phyloP scores from a whole-genome alignment of 768 basidiomycete genomes.

The Roridomyces roridus region DNA sequence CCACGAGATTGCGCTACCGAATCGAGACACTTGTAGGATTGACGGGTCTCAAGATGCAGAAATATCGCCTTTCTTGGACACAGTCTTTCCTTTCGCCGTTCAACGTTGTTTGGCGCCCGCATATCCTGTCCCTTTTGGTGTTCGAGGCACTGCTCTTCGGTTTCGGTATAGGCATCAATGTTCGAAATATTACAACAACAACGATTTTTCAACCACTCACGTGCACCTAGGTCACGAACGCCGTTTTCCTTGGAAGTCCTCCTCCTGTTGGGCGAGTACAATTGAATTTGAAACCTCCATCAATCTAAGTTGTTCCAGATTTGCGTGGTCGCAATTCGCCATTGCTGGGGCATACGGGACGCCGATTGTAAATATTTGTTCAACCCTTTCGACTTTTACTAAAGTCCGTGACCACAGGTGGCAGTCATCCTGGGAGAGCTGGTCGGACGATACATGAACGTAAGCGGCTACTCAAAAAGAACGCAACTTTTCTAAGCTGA shows the following conservation, averaged over 20 bases:
- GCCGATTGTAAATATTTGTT: conserved; percentile 49
- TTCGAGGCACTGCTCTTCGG: conserved; percentile 70
- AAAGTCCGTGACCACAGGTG: conserved; percentile 37
- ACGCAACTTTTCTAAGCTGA: too few species aligned
- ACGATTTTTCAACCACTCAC: neutral
- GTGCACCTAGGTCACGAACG: conserved; percentile 61
- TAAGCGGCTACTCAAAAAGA: too few species aligned
- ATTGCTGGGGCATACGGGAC: conserved; percentile 62
- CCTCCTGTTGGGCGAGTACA: conserved; percentile 62
- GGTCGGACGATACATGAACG: conserved; percentile 56
- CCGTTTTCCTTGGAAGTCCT: conserved; percentile 65
- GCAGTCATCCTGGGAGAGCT: conserved; percentile 60
- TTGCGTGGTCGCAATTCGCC: conserved; percentile 42
- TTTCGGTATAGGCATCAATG: conserved; percentile 69
- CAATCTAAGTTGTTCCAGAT: conserved; percentile 1
- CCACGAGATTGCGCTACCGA: conserved; percentile 53
- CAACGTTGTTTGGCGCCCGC: conserved; percentile 66
- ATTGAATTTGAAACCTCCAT: conserved; percentile 20
- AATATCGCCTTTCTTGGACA: conserved; percentile 58
- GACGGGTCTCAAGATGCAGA: conserved; percentile 63
- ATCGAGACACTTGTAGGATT: conserved; percentile 68
- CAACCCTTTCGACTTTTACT: neutral
- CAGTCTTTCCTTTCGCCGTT: conserved; percentile 52
- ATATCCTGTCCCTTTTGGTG: conserved; percentile 54
- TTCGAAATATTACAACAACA: conserved; percentile 25